phyloP scores from a whole-genome alignment of 768 basidiomycete species.

The Collybia mongolica region DNA sequence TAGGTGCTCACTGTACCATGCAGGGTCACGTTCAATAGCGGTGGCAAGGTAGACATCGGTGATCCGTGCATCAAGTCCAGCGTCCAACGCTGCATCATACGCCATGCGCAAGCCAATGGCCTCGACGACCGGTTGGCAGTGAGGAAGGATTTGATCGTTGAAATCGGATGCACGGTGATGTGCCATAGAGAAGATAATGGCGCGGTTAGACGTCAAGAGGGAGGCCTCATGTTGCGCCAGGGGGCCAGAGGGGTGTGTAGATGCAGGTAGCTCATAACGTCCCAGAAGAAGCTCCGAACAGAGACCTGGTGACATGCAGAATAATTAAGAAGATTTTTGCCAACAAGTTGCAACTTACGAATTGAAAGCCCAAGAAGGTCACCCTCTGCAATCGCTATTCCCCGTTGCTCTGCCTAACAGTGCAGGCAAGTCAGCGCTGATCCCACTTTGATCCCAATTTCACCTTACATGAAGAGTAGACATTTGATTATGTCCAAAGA shows the following conservation, averaged over 20 bases:
- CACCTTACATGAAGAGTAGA: slow-evolving; percentile 25
- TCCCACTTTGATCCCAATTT: not conserved
- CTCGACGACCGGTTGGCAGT: slow-evolving; percentile 34
- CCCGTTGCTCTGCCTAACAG: slow-evolving; percentile 34
- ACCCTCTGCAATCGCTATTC: slow-evolving; percentile 43
- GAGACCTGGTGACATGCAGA: slow-evolving; percentile 18
- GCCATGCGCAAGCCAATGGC: slow-evolving; percentile 47
- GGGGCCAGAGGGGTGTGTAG: slow-evolving; percentile 12
- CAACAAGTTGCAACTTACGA: slow-evolving; percentile 22
- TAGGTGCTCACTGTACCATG: slow-evolving; percentile 32
- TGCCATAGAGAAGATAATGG: slow-evolving; percentile 18
- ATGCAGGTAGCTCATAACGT: slow-evolving; percentile 16
- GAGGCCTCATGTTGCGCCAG: slow-evolving; percentile 20
- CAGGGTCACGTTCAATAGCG: slow-evolving; percentile 30
- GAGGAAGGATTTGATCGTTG: slow-evolving; percentile 37
- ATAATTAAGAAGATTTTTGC: not conserved
- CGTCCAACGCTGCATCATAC: slow-evolving; percentile 36
- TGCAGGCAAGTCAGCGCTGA: not conserved
- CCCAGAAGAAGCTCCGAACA: slow-evolving; percentile 23
- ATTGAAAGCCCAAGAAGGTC: slow-evolving; percentile 39
- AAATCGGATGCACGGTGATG: slow-evolving; percentile 28
- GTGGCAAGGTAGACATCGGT: slow-evolving; percentile 37
- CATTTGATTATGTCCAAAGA: slow-evolving; percentile 37
- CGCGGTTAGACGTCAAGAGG: slow-evolving; percentile 14
- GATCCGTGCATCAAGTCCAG: slow-evolving; percentile 23